Evolutionary conservation across 352 stramenopile species (phyloP), one percentile per base, ranked within the genome.

Genomic region (Albugo candida): DNA sequence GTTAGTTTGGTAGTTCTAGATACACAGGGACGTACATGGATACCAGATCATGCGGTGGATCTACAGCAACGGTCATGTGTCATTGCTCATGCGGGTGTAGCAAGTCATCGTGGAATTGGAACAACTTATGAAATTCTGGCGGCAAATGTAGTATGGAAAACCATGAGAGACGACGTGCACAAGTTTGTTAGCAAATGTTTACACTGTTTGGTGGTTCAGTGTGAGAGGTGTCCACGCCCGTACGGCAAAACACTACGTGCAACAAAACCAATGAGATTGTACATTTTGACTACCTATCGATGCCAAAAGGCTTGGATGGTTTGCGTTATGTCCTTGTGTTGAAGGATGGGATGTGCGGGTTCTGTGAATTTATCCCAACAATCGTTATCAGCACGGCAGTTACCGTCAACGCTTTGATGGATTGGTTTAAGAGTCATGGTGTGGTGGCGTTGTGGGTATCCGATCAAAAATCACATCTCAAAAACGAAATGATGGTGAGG

Each of bases 221-320:
- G 56, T 18, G 44, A 47, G 13, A 51, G 41, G 5, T 38, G 48
- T 0, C 57, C 51, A 0, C 36, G 56, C 1, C 57, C 63, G 6
- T 54, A 51, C 34, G 57, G 59, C 3, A 24, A 52, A 13, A 48
- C 45, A 0, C n/a, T 68, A n/a, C 36, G 47, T 5, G 60, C 52
- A 0, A 64, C 58, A 0, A 61, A 56, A 10, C 60, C 58, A 70
- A 70, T 13, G 54, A 73, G 18, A 24, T 64, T 2, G 19, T 69
- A 0, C 53, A 69, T 27, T 73, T 73, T 20, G 58, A 67, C 13
- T 73, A 55, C 13, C 20, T 70, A 11, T 52, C 44, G 0, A 52
- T 67, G 20, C 41, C 55, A 0, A 19, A 52, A 20, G 44, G 42
- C 1, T 39, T 45, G 16, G 39, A 41, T 5, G 49, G 38, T 1